phyloP scores from a whole-genome alignment of 495 filamentous ascomycete species.

The Podospora pseudoanserina region DNA sequence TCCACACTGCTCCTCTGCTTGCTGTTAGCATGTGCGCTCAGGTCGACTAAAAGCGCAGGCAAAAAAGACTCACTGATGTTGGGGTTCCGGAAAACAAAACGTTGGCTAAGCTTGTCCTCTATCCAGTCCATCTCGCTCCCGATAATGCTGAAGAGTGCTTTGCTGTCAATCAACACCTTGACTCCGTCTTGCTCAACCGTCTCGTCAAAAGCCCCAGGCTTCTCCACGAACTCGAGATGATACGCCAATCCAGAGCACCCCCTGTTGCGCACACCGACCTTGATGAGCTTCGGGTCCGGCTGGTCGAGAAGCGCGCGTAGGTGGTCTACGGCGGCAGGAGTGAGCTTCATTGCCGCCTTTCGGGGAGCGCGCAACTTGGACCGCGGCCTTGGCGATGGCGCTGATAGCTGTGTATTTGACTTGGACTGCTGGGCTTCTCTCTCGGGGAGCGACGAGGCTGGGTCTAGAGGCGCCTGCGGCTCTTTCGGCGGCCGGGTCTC shows the following conservation, averaged over 20 bases:
- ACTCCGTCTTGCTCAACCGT: constrained; percentile 93
- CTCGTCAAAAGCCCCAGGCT: constrained; percentile 83
- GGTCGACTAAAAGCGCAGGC: neutral
- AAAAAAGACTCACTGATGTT: constrained; percentile 81
- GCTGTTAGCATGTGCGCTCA: constrained; percentile 33
- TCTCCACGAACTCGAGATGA: constrained; percentile 91
- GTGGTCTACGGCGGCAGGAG: constrained; percentile 69
- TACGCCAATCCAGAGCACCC: constrained; percentile 98
- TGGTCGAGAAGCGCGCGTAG: constrained; percentile 69
- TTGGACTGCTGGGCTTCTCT: constrained; percentile 62
- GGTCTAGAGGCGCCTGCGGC: constrained; percentile 19
- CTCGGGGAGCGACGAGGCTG: constrained; percentile 45
- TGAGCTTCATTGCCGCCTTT: constrained; percentile 88
- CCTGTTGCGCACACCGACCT: constrained; percentile 88
- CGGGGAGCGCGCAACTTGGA: constrained; percentile 68
- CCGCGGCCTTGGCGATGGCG: constrained; percentile 42
- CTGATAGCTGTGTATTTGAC: constrained; percentile 14
- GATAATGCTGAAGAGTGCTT: constrained; percentile 95
- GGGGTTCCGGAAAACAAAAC: constrained; percentile 93
- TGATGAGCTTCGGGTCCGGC: constrained; percentile 85
- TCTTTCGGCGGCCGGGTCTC: constrained; percentile 49
- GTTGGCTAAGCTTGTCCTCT: constrained; percentile 83
- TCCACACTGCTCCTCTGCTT: constrained; percentile 87
- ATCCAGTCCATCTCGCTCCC: constrained; percentile 99
- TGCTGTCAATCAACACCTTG: constrained; percentile 92